Evolutionary conservation across 2,329 filamentous ascomycete genomes (phyloP), one percentile per base, ranked within the genome.

Genomic region (Fusarium longipes): DNA sequence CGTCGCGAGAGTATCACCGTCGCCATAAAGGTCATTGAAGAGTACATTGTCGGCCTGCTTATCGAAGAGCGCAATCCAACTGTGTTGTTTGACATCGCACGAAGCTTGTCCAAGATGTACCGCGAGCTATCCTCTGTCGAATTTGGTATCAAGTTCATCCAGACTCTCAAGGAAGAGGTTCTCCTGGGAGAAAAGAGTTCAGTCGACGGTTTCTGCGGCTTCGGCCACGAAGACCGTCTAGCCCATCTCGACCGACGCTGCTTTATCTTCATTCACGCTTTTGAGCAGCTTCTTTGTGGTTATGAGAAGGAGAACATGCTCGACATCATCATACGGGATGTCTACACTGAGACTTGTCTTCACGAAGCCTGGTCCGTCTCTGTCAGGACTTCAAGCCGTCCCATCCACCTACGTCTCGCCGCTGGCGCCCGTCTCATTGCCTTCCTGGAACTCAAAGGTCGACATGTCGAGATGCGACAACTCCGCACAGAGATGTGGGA

Each of bases 241-340:
- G 47, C 36, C 3, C 53, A 57, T 10, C 47, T 57, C 1, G 53
- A 57, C 11, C 22, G 53, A 24, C 47, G 53, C 1, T 57, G 53
- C 1, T 42, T 57, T 9, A 32, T 57, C 29, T 53, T 57, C 9
- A 29, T 57, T 1, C 53, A 57, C 0, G 36, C 53, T 0, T 57
- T 57, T 25, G 53, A 53, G 22, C 53, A 53, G 4, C 47, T 57
- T 10, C 53, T 57, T 7, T 57, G 47, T 8, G 53, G 53, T 0
- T 57, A 57, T 8, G 47, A 57, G 8, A 22, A 47, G 2, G 53
- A 57, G 12, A 42, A 57, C 12, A 57, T 57, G 53, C 47, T 57
- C 3, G 53, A 57, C 8, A 29, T 35, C 24, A 57, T 57, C 36
- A 53, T 57, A 1, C 47, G 53, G 2, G 53, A 57, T 0, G 36